Percentiles rank a stretch among this genome's conserved stretches.
phyloP scores from a whole-genome alignment of 2,329 filamentous ascomycete species.

The Monilinia polystroma region DNA sequence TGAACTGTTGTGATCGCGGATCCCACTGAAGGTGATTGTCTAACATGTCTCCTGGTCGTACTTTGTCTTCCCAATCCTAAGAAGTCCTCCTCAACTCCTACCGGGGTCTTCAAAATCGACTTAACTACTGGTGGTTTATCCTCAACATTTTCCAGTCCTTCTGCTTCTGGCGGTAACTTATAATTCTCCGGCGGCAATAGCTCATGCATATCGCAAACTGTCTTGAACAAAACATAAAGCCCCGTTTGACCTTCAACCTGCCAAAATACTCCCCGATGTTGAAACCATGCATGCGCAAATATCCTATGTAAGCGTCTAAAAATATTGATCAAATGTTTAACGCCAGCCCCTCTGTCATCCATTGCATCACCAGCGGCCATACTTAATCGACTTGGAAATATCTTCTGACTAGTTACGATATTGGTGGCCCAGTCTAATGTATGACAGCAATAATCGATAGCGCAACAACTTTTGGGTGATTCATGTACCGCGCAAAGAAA shows the following conservation, averaged over 20 bases:
- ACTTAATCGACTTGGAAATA: conserved; percentile 76
- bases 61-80: conserved; percentile 62
- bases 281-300: conserved; percentile 98
- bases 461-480: conserved; percentile 93
- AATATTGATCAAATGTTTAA: conserved; percentile 89
- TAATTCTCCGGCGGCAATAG: conserved; percentile 92
- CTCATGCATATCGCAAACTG: conserved; percentile 87
- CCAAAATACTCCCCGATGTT: conserved; percentile 95
- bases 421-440: conserved; percentile 98
- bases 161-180: conserved; percentile 89
- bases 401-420: conserved; percentile 88
- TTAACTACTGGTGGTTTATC: conserved; percentile 40
- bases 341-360: conserved; percentile 61
- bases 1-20: conserved; percentile 78
- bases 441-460: conserved; percentile 98
- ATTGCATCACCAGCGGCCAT: conserved; percentile 45
- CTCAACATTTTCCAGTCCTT: conserved; percentile 68
- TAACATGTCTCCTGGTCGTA: conserved; percentile 72
- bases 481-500: conserved; percentile 98
- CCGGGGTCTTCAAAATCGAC: conserved; percentile 41
- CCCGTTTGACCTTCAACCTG: conserved; percentile 87
- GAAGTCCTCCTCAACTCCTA: conserved; percentile 50
- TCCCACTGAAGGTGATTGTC: conserved; percentile 76
- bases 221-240: conserved; percentile 95
- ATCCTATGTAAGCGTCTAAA: conserved; percentile 93